These are phyloP conservation scores for Pseudozyma pruni DNA, from an alignment of 1,284 basidiomycete species.

Conservation along the genomic window DNA sequence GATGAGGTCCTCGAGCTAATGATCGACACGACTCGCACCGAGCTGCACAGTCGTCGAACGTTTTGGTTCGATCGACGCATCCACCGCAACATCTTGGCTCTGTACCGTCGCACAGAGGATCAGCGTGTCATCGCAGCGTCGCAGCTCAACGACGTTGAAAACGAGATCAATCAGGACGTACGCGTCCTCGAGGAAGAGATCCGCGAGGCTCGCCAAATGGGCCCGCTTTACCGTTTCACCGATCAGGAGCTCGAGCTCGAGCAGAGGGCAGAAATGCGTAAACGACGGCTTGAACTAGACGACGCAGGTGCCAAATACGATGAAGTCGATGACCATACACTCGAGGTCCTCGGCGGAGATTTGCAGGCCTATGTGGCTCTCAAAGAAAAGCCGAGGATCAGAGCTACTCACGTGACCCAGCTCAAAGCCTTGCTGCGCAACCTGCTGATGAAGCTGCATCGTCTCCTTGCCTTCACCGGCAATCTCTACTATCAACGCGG, in stretches of 20 bases:
- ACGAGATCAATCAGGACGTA: conserved; percentile 33
- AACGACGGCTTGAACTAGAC: neutral
- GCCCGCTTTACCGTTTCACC: conserved; percentile 52
- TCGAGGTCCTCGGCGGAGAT: conserved; percentile 17
- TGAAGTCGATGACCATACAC: conserved; percentile 12
- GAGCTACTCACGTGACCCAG: conserved; percentile 29
- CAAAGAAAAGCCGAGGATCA: conserved; percentile 25
- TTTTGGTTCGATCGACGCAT: conserved; percentile 44
- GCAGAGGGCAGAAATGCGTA: conserved; percentile 21
- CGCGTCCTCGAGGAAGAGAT: conserved; percentile 37
- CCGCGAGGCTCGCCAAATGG: conserved; percentile 18
- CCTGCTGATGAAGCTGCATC: conserved; percentile 56
- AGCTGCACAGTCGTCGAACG: conserved; percentile 36
- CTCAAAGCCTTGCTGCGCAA: conserved; percentile 42
- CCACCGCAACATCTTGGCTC: conserved; percentile 46
- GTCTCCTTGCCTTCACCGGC: conserved; percentile 57
- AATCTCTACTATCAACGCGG: conserved; percentile 61
- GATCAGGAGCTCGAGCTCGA: conserved; percentile 34
- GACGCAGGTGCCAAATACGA: neutral
- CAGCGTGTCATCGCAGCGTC: conserved; percentile 28
- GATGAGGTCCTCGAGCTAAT: conserved; percentile 63
- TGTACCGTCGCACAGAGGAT: conserved; percentile 54
- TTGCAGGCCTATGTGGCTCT: conserved; percentile 20
- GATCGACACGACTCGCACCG: conserved; percentile 51
- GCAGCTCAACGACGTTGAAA: conserved; percentile 34